Percentiles rank a stretch among this genome's conserved stretches.
Evolutionary conservation across 371 early-diverging fungal species (phyloP).

Genomic region (Syncephalastrum sp.): DNA sequence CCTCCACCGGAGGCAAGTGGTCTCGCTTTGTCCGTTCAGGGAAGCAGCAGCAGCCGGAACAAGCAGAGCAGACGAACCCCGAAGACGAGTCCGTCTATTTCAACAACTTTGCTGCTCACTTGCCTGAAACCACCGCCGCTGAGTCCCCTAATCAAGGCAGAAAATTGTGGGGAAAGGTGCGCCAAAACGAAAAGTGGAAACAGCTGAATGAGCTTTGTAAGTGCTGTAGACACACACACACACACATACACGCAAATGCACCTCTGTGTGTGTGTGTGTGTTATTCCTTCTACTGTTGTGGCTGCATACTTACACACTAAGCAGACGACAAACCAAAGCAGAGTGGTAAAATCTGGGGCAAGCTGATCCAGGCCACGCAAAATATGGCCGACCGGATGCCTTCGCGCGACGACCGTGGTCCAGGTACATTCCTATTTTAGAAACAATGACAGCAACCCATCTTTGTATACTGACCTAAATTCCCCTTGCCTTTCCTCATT

Average conservation of each 20-base stretch:
- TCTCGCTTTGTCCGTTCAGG: conserved; percentile 15
- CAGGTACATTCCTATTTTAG: conserved; percentile 6
- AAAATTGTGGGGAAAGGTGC: conserved; percentile 48
- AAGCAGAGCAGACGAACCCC: conserved; percentile 10
- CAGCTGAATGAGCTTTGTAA: conserved; percentile 40
- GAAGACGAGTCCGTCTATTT: conserved; percentile 43
- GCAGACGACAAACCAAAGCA: conserved; percentile 35
- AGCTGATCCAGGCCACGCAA: conserved; percentile 57
- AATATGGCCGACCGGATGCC: conserved; percentile 55
- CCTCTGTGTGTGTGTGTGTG: neutral
- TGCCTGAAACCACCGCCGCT: conserved; percentile 23
- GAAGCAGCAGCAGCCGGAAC: neutral
- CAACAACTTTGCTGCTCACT: conserved; percentile 41
- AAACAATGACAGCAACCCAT: too few relatives aligned
- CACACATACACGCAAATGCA: too few relatives aligned
- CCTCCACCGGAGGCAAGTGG: conserved; percentile 18
- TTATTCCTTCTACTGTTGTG: neutral
- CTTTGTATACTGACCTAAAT: too few relatives aligned
- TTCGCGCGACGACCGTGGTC: conserved; percentile 20
- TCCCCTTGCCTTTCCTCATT: too few relatives aligned
- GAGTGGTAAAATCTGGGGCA: conserved; percentile 54
- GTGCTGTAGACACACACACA: neutral
- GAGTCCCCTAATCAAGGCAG: conserved; percentile 18
- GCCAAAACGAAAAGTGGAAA: conserved; percentile 53
- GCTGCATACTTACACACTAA: too few relatives aligned